Evolutionary conservation across 495 filamentous ascomycete species (phyloP), one percentile per base, ranked within the genome.

Genomic region (Podospora bellae-mahoneyi): DNA sequence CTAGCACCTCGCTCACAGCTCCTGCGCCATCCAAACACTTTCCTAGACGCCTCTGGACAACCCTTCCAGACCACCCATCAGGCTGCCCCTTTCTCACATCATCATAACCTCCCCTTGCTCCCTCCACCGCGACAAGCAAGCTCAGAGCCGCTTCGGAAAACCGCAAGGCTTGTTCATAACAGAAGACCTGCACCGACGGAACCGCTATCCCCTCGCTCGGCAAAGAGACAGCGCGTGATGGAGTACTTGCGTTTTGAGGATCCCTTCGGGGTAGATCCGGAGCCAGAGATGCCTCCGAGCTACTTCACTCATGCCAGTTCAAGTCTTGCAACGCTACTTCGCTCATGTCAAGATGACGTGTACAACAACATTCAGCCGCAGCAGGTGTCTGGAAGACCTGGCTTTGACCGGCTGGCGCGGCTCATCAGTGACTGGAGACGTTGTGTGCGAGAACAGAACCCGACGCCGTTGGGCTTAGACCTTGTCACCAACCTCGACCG

Each of bases 341-440:
- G 44, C 10, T 34, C n/a, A 19, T 32, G 44, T 15, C 55, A 39
- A 44, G 32, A 20, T 56, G 44, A 60, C 55, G 28, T 44, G 16
- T 34, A 20, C 54, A 59, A 57, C 55, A 20, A 30, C 20, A 26
- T 26, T 58, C 55, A 19, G n/a, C 55, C 55, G 15, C n/a, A 58
- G 18, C 55, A 58, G 55, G 55, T 74, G 10, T 60, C 48, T 27
- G 65, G 64, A 53, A 73, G 68, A 54, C 48, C 69, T 5, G 70
- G 72, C n/a, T 77, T 77, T 59, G 63, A 72, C 2, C 71, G 72
- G 0, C 69, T 77, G 9, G 68, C 71, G 4, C 63, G 66, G 18
- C 57, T 77, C 58, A 66, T 77, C 10, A 65, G 67, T 15, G 69
- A 68, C 26, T 77, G 74, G 74, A 70, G 72, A 55, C 60, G 44